Evolutionary conservation across 2,329 filamentous ascomycete genomes (phyloP), one percentile per base, ranked within the genome.

Genomic region (Colletotrichum costaricense): DNA sequence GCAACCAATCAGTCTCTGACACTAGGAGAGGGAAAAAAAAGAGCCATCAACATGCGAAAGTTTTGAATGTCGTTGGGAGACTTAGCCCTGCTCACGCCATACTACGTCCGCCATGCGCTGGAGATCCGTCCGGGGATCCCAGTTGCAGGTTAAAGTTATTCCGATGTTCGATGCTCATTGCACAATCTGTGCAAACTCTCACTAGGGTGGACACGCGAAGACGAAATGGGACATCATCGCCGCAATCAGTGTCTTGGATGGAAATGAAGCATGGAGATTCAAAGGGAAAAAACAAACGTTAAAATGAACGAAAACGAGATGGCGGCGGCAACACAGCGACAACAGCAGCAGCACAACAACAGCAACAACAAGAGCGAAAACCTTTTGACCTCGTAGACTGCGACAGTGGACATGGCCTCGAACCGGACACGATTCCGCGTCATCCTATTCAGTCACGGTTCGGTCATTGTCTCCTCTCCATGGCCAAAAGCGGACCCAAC

Each of bases 111-210:
- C 57, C 59, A 64, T 64, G 66, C 58, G 54, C 35, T 42, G 58
- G 46, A 72, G 49, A 69, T 72, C 65, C 22, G 33, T 35, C 65
- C 16, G 22, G 69, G 69, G 69, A 69, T 63, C 65, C 69, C 42
- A 69, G 42, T 28, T 54, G 22, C 46, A 30, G 38, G 38, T 65
- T 49, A 49, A 62, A 52, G 46, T 67, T 68, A 30, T 57, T 16
- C 35, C 63, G 19, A 63, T 38, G 22, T n/a, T 54, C 8, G 38
- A 57, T 54, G 56, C 42, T 62, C 62, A 49, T 49, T 22, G 35
- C 35, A 33, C 24, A 64, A 49, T 24, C 58, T 57, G 62, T 35
- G 49, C n/a, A 54, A 64, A 49, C 62, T 35, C 28, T 26, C 35
- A 67, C 46, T 4, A 16, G 60, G 28, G 52, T 35, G 46, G 42